These are phyloP conservation scores for Trametes cingulata DNA, from an alignment of 768 basidiomycete genomes.

Conservation along the genomic window DNA sequence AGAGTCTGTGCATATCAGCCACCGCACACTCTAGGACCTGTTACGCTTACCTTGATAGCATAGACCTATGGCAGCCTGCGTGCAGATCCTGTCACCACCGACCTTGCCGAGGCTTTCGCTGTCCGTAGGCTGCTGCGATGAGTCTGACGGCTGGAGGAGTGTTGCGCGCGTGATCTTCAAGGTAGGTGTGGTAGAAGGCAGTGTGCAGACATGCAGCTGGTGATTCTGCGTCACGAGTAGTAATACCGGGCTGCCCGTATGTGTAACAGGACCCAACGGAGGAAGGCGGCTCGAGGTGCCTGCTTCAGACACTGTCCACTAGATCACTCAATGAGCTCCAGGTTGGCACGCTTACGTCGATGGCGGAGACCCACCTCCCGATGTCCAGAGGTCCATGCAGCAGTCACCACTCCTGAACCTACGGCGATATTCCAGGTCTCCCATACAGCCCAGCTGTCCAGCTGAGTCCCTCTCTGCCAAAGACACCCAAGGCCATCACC, in stretches of 20 bases:
- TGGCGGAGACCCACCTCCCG: slow-evolving; percentile 51
- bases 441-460: slow-evolving; percentile 62
- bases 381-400: slow-evolving; percentile 58
- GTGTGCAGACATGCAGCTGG: slow-evolving; percentile 53
- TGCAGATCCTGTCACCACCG: slow-evolving; percentile 49
- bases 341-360: too few relatives aligned
- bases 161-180: slow-evolving; percentile 52
- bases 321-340: not conserved
- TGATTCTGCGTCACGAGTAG: slow-evolving; percentile 67
- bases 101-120: slow-evolving; percentile 12
- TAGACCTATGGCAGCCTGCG: slow-evolving; percentile 59
- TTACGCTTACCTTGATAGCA: slow-evolving; percentile 53
- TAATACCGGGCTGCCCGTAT: slow-evolving; percentile 54
- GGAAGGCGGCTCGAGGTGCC: slow-evolving; percentile 58
- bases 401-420: slow-evolving; percentile 59
- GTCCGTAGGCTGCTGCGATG: slow-evolving; percentile 36
- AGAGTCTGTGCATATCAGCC: slow-evolving; percentile 41
- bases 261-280: slow-evolving; percentile 55
- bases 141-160: slow-evolving; percentile 39
- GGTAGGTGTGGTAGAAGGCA: slow-evolving; percentile 45
- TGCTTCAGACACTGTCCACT: slow-evolving; percentile 56
- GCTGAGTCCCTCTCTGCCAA: slow-evolving; percentile 59
- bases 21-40: not conserved
- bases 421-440: slow-evolving; percentile 56
- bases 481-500: slow-evolving; percentile 62